Evolutionary conservation across 2,329 filamentous ascomycete species (phyloP).

Genomic region (Herpotrichia juniperi): DNA sequence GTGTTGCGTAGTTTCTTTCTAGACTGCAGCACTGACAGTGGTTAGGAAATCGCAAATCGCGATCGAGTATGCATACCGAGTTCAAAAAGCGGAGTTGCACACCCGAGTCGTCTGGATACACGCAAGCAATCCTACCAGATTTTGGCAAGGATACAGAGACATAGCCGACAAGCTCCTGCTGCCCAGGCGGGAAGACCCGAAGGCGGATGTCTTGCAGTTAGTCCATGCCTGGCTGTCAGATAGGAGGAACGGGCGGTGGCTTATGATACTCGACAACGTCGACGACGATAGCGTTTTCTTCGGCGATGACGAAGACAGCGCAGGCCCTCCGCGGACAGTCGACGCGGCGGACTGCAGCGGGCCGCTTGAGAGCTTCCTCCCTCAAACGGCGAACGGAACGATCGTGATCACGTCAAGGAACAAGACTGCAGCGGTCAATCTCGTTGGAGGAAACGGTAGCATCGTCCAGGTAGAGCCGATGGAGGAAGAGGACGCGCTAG

Average conservation of each 20-base stretch:
- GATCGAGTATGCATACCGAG: slow-evolving; percentile 18
- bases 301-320: slow-evolving; percentile 10
- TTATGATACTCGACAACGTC: slow-evolving; percentile 23
- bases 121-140: slow-evolving; percentile 12
- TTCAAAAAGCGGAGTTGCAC: slow-evolving; percentile 6
- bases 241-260: slow-evolving; percentile 16
- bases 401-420: slow-evolving; percentile 24
- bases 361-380: slow-evolving; percentile 18
- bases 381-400: slow-evolving; percentile 13
- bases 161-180: slow-evolving; percentile 14
- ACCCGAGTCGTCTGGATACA: slow-evolving; percentile 17
- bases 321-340: not conserved
- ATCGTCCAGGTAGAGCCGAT: slow-evolving; percentile 29
- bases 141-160: slow-evolving; percentile 17
- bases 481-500: slow-evolving; percentile 21
- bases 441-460: slow-evolving; percentile 17
- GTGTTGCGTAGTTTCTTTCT: not conserved
- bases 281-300: slow-evolving; percentile 20
- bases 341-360: not conserved
- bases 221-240: slow-evolving; percentile 20
- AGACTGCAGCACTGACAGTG: slow-evolving; percentile 3
- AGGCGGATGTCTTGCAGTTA: slow-evolving; percentile 13
- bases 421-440: slow-evolving; percentile 14
- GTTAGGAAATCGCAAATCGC: slow-evolving; percentile 22
- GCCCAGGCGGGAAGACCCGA: slow-evolving; percentile 14